A percentile compares a stretch with the other conserved stretches of the same genome.
Conservation (phyloP, 208 protist species). For the Crithidia bombi region DNA sequence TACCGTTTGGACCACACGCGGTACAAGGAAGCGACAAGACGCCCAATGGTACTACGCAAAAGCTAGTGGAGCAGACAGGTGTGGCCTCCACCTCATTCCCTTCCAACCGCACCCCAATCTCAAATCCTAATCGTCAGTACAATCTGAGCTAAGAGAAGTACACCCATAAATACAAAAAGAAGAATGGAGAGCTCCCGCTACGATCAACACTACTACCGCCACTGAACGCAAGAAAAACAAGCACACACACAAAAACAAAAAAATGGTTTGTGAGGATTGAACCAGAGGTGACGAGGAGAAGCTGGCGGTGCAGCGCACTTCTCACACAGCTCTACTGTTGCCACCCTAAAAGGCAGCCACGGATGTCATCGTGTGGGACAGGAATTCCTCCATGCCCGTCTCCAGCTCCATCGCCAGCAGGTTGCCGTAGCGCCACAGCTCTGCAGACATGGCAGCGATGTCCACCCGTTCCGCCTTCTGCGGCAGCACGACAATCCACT, state of each 20-base stretch:
- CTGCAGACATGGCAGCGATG: conserved; percentile 55
- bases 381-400: conserved; percentile 81
- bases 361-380: conserved; percentile 78
- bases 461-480: conserved; percentile 75
- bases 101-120: too few species aligned
- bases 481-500: conserved; percentile 85
- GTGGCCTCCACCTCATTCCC: too few species aligned
- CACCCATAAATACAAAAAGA: conserved; percentile 6
- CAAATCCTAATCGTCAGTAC: too few species aligned
- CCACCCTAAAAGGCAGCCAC: conserved; percentile 61
- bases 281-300: too few species aligned
- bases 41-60: too few species aligned
- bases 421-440: conserved; percentile 82
- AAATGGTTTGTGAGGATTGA: conserved; percentile 20
- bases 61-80: too few species aligned
- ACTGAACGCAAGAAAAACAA: conserved; percentile 1
- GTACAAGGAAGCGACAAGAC: too few species aligned
- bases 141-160: too few species aligned
- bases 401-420: conserved; percentile 69
- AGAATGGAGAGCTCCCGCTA: conserved; percentile 18
- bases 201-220: not conserved
- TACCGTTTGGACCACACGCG: too few species aligned
- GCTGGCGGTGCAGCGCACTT: too few species aligned
- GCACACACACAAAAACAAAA: conserved; percentile 29
- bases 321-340: too few species aligned